These are phyloP conservation scores for Adiantum capillusveneris DNA, from an alignment of 75 land plant species.

Conservation along the genomic window DNA sequence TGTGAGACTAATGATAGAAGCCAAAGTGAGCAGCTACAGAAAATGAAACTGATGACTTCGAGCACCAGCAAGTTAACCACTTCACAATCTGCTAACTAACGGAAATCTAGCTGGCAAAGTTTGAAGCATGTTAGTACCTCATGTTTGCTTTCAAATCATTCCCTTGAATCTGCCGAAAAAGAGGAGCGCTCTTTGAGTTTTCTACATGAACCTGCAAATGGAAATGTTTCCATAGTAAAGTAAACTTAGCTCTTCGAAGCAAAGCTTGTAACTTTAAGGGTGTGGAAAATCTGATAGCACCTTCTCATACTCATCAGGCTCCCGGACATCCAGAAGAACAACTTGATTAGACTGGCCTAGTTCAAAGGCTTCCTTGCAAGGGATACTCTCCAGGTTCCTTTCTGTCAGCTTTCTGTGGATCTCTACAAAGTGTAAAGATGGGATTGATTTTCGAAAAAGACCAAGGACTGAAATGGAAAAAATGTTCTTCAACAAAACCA, in stretches of 20 bases:
- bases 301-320: slow-evolving; percentile 23
- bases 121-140: too few species aligned
- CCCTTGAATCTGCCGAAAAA: slow-evolving; percentile 27
- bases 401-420: slow-evolving; percentile 35
- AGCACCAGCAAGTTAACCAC: too few species aligned
- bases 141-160: slow-evolving; percentile 25
- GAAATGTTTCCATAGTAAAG: background rate
- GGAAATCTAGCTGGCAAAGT: too few species aligned
- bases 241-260: background rate
- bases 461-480: background rate
- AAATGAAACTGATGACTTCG: too few species aligned
- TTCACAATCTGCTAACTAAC: too few species aligned
- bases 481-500: too few species aligned
- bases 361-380: slow-evolving; percentile 20
- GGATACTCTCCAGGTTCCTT: slow-evolving; percentile 21
- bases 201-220: slow-evolving; percentile 12
- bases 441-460: background rate
- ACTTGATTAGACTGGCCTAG: slow-evolving; percentile 12
- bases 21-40: too few species aligned
- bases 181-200: slow-evolving; percentile 19
- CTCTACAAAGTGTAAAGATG: slow-evolving; percentile 12
- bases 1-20: too few species aligned
- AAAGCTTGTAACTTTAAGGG: background rate
- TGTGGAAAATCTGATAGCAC: slow-evolving; percentile 2
- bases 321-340: slow-evolving; percentile 25